Conservation (phyloP, 1,284 basidiomycete genomes). For the Heterobasidion occidentale region DNA sequence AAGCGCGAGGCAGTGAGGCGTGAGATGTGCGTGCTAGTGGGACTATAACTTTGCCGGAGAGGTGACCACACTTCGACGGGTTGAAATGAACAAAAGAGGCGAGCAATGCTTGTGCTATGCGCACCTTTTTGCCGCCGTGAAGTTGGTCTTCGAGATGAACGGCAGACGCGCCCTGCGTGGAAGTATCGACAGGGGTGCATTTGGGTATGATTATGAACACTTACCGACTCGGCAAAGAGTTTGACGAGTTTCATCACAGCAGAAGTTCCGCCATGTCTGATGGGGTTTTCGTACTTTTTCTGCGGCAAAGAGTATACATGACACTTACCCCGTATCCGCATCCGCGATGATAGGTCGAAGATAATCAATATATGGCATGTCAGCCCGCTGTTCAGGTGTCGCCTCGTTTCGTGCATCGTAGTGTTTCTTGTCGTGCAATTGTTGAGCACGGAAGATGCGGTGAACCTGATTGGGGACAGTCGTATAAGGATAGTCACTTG, state of each 20-base stretch:
- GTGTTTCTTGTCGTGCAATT: conserved; percentile 81
- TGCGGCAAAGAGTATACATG: neutral
- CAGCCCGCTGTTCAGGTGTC: conserved; percentile 52
- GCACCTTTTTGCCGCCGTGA: conserved; percentile 82
- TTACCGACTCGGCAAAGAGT: conserved; percentile 82
- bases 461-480: conserved; percentile 93
- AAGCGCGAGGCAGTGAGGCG: conserved; percentile 80
- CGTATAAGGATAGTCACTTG: conserved; percentile 87
- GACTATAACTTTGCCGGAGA: conserved; percentile 91
- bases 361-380: conserved; percentile 80
- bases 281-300: conserved; percentile 1
- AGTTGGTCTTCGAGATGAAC: conserved; percentile 92
- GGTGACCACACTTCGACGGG: conserved; percentile 69
- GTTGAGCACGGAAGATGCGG: conserved; percentile 79
- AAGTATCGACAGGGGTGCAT: neutral
- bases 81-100: neutral
- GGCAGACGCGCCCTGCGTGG: conserved; percentile 66
- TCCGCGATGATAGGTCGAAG: conserved; percentile 91
- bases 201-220: conserved; percentile 12
- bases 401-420: conserved; percentile 77
- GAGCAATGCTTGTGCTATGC: neutral
- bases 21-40: conserved; percentile 80
- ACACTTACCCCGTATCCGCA: conserved; percentile 81
- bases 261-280: conserved; percentile 87
- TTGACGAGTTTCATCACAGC: conserved; percentile 97